Evolutionary conservation across 768 basidiomycete genomes (phyloP), one percentile per base, ranked within the genome.

Genomic region (Collybia sp.): DNA sequence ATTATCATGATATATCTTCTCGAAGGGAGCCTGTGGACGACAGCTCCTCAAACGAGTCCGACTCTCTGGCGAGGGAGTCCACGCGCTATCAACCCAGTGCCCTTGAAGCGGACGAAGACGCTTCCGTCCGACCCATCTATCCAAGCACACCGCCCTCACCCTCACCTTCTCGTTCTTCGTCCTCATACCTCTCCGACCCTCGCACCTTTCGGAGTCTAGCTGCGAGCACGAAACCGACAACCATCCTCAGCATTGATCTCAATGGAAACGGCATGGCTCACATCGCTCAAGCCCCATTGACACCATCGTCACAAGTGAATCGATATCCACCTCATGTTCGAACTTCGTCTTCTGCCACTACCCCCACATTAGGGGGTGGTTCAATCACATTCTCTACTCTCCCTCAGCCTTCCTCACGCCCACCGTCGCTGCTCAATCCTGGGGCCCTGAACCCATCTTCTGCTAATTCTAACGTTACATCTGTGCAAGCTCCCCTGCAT

Each of bases 201-300:
- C 78, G 83, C 44, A 91, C 88, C 0, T 90, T 92, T 65, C 76
- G 80, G 56, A 89, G 87, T 58, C 83, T 85, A 57, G 80, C 85
- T 19, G 89, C 87, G 5, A 90, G 87, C 56, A 98, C 94, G 11
- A 96, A 96, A 63, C 94, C 93, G 2, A 98, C 94, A 5, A 98
- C 94, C 0, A 65, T 97, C 18, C 71, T 96, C n/a, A 92, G 88
- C 54, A 80, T 95, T 50, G 94, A 97, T 57, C 62, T 92, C 18
- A 79, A 76, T 38, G 79, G 83, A 6, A 83, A 82, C 53, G 88
- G 87, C 11, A 83, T 93, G 74, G 93, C 87, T 1, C 92, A 95
- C 63, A 95, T 95, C 54, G 93, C 93, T 5, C 88, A 95, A 59
- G 89, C 82, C 9, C 82, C 88, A 34, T 58, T 70, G 31, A 83